Percentiles rank a stretch among this genome's conserved stretches.
phyloP scores from a whole-genome alignment of 805 yeast species.

The Komagataella pseudopastoris region DNA sequence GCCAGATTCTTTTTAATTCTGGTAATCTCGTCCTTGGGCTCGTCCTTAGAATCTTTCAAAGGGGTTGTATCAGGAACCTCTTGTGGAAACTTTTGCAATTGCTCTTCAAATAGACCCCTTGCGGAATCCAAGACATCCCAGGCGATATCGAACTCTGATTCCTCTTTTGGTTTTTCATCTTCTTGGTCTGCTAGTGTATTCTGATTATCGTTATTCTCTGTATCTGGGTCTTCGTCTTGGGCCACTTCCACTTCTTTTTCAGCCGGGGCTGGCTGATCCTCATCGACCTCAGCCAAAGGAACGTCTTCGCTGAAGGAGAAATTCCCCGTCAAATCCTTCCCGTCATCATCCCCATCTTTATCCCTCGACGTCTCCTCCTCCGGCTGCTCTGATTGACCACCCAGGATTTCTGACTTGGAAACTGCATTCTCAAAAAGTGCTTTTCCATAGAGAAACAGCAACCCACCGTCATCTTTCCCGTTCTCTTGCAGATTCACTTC shows the following conservation, averaged over 20 bases:
- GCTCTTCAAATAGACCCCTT: constrained; percentile 45
- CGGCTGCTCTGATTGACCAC: constrained; percentile 25
- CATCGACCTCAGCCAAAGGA: constrained; percentile 21
- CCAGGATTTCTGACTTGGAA: constrained; percentile 61
- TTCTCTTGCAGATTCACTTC: constrained; percentile 32
- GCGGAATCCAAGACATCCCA: constrained; percentile 81
- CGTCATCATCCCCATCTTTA: constrained; percentile 9
- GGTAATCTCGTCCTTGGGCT: constrained; percentile 17
- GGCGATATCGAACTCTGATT: constrained; percentile 72
- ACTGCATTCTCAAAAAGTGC: constrained; percentile 72
- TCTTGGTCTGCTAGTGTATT: constrained; percentile 10
- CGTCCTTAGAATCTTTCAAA: constrained; percentile 10
- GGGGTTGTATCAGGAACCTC: constrained; percentile 5
- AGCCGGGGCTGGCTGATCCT: constrained; percentile 17
- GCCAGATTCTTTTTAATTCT: constrained; percentile 40
- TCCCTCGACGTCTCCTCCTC: constrained; percentile 7
- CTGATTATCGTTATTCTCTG: constrained; percentile 14
- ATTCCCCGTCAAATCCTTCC: constrained; percentile 7
- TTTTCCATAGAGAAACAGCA: constrained; percentile 65
- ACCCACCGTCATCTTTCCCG: constrained; percentile 60
- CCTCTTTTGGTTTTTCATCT: constrained; percentile 27
- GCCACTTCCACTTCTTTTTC: constrained; percentile 12
- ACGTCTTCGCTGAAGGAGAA: constrained; percentile 24
- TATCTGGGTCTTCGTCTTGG: constrained; percentile 9
- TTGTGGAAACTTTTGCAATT: constrained; percentile 15